phyloP scores from a whole-genome alignment of 1,139 yeast species.

The Blastobotrys raffinosifermentans region DNA sequence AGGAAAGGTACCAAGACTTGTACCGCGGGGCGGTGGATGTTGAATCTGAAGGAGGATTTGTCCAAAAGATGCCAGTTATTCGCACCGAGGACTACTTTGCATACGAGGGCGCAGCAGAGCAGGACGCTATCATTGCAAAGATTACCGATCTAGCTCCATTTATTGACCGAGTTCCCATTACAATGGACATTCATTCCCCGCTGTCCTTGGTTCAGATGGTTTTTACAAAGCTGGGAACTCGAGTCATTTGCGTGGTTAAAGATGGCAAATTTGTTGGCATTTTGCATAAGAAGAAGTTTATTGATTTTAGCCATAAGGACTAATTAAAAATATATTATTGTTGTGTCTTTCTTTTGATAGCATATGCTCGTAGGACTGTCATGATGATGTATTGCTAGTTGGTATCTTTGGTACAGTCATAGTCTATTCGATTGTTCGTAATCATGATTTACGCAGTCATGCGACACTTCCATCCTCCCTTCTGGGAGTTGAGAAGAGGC shows the following conservation, averaged over 20 bases:
- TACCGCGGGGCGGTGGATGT: constrained; percentile 13
- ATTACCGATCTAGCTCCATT: constrained; percentile 40
- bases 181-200: constrained; percentile 47
- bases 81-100: constrained; percentile 1
- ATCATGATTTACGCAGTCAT: too few species aligned
- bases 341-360: background rate
- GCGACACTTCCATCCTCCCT: constrained; percentile 67
- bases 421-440: too few species aligned
- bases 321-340: background rate
- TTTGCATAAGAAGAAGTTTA: constrained; percentile 50
- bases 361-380: too few species aligned
- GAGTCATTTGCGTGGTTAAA: constrained; percentile 47
- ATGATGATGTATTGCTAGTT: too few species aligned
- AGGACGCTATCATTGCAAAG: constrained; percentile 17
- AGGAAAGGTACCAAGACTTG: constrained; percentile 18
- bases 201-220: constrained; percentile 49
- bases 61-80: background rate
- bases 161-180: constrained; percentile 48
- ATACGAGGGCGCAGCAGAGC: background rate
- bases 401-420: too few species aligned
- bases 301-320: constrained; percentile 37
- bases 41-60: constrained; percentile 3
- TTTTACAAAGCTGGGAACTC: constrained; percentile 50
- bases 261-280: constrained; percentile 49
- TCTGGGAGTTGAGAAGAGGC: constrained; percentile 64